Evolutionary conservation across 1,284 basidiomycete species (phyloP).

Genomic region (Phylloboletellus chloephorus): DNA sequence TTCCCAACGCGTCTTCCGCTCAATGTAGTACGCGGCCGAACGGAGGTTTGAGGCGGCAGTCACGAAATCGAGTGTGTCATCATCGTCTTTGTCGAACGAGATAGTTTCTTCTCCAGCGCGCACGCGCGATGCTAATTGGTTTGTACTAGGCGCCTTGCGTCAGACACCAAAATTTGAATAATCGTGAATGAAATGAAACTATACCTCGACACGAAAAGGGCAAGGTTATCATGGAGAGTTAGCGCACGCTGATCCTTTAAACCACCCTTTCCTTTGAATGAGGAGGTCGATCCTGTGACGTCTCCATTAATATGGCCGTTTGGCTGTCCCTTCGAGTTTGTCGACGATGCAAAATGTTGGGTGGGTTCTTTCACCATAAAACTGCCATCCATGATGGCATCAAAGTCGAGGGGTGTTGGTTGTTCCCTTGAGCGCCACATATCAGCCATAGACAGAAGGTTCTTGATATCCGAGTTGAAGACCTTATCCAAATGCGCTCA

Average conservation of each 20-base stretch:
- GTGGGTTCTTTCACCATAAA: constrained; percentile 40
- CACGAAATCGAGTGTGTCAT: constrained; percentile 95
- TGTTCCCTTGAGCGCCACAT: constrained; percentile 93
- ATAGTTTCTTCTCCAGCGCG: constrained; percentile 73
- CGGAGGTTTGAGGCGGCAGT: constrained; percentile 92
- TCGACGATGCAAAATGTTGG: constrained; percentile 5
- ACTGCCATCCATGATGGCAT: constrained; percentile 57
- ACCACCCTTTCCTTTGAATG: constrained; percentile 28
- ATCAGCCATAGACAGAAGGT: constrained; percentile 91
- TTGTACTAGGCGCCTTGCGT: constrained; percentile 48
- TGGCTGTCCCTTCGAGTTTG: constrained; percentile 16
- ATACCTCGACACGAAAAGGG: constrained; percentile 79
- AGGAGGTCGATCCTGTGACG: constrained; percentile 5
- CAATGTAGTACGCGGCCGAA: constrained; percentile 85
- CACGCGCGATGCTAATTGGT: constrained; percentile 71
- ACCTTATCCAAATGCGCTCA: constrained; percentile 47
- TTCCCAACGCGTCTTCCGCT: constrained; percentile 89
- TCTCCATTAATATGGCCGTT: constrained; percentile 27
- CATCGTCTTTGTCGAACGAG: constrained; percentile 97
- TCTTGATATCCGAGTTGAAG: constrained; percentile 83
- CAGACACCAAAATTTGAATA: constrained; percentile 1
- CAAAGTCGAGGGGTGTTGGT: constrained; percentile 81
- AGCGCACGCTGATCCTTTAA: constrained; percentile 80
- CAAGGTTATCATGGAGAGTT: constrained; percentile 73
- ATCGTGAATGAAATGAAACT: constrained; percentile 3